Evolutionary conservation across 2,329 filamentous ascomycete species (phyloP).

Genomic region (Polytolypa hystricis): DNA sequence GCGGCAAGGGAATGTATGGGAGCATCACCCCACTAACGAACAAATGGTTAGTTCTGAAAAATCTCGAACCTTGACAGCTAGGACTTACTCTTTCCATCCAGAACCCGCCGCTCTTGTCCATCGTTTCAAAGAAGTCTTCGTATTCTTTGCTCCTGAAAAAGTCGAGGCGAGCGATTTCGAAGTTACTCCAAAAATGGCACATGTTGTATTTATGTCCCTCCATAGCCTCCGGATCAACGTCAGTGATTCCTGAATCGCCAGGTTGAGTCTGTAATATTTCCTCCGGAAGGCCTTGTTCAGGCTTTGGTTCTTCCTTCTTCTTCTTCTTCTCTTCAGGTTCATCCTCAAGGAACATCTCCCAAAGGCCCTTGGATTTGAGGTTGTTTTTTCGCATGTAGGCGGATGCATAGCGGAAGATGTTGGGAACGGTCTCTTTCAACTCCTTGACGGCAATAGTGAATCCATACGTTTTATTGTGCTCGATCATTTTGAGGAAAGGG

Average conservation of each 20-base stretch:
- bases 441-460: conserved; percentile 99
- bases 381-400: conserved; percentile 93
- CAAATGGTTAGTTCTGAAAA: conserved; percentile 22
- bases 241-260: conserved; percentile 56
- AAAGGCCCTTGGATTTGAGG: conserved; percentile 78
- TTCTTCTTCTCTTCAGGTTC: conserved; percentile 41
- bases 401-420: conserved; percentile 97
- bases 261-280: conserved; percentile 70
- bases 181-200: conserved; percentile 99
- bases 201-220: conserved; percentile 98
- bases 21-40: conserved; percentile 87
- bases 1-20: conserved; percentile 96
- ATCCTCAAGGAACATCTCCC: conserved; percentile 96
- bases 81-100: conserved; percentile 89
- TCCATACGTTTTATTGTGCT: conserved; percentile 92
- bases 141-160: conserved; percentile 98
- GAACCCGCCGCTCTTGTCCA: conserved; percentile 95
- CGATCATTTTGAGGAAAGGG: conserved; percentile 90
- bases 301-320: conserved; percentile 28
- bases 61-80: conserved; percentile 7
- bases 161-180: conserved; percentile 87
- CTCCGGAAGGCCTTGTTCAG: conserved; percentile 60
- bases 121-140: conserved; percentile 96
- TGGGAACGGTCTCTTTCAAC: conserved; percentile 91
- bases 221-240: conserved; percentile 87